Base-by-base conservation (phyloP, 2,329 filamentous ascomycete genomes). In the Ceratocystis cubensis region DNA sequence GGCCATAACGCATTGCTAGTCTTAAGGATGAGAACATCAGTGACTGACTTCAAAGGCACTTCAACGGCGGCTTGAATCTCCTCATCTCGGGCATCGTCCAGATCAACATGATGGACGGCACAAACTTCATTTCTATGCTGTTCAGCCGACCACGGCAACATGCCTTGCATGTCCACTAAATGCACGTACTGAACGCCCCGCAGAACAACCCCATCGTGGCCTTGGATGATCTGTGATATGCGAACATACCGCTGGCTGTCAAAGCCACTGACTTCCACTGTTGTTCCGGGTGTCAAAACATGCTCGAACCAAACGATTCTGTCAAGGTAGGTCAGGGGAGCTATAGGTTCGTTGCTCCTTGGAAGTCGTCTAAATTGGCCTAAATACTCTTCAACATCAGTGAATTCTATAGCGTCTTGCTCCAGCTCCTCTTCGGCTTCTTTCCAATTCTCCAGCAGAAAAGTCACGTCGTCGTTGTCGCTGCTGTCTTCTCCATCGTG, bases 1-100 rank as follows among this genome's bases (percentile, higher is more conserved):
- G 81, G 80, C 56, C 78, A 84, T 0, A 73, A 70, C 0, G 77
- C 72, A 67, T 89, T 90, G 0, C 86, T 89, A 1, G 80, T 73
- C 0, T 77, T 71, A 0, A 88, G 73, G 0, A 71, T 72, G 0
- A 82, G 74, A 5, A 77, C 73, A 1, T 73, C 69, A 1, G 76
- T 70, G 0, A 86, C 75, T 0, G 75, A 68, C 0, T 69, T 63
- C 0, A 80, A 66, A 0, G 73, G 56, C 0, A 86, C 71, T 1
- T 83, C 79, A 0, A 80, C 70, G 0, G 77, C 67, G 0, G 75
- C 72, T 22, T 82, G 78, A 0, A 73, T 67, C 0, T 76, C 64
- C 0, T 71, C 64, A 0, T 69, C 44, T 2, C 74, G 69, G 0
- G 69, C 67, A 45, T 80, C 76, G 5, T 77, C 73, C 0, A 74